Evolutionary conservation across 1,284 basidiomycete genomes (phyloP).

Genomic region (Microbotryum saponariae): DNA sequence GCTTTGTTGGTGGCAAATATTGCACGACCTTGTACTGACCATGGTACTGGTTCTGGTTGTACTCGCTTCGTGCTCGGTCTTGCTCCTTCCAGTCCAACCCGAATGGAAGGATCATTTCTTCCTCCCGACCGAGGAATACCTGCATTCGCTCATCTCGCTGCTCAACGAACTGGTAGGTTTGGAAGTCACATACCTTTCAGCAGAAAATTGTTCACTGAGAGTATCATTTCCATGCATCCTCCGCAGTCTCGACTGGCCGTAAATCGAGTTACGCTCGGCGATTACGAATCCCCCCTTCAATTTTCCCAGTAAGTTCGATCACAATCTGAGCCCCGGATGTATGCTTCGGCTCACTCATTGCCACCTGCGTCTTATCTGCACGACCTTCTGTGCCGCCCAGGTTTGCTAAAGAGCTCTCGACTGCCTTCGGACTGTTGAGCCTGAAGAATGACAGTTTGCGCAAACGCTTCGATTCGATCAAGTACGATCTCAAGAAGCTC

Average conservation of each 20-base stretch:
- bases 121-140: constrained; percentile 68
- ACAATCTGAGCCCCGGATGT: not conserved
- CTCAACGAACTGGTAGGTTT: constrained; percentile 67
- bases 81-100: constrained; percentile 50
- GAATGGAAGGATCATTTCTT: constrained; percentile 62
- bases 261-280: constrained; percentile 71
- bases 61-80: constrained; percentile 6
- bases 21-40: no score
- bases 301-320: constrained; percentile 17
- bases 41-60: not conserved
- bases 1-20: no score
- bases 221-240: no score
- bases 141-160: constrained; percentile 70
- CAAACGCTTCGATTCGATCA: constrained; percentile 54
- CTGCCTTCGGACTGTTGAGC: constrained; percentile 79
- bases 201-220: not conserved
- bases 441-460: constrained; percentile 75
- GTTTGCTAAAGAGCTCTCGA: constrained; percentile 73
- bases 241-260: constrained; percentile 67
- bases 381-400: constrained; percentile 38
- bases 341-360: not conserved
- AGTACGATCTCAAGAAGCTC: constrained; percentile 77
- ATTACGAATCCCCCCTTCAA: constrained; percentile 64
- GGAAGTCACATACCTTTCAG: not conserved
- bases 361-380: not conserved